A percentile compares a stretch with the other conserved stretches of the same genome.
Conservation (phyloP, 805 yeast species). For the Nematodospora valgi region DNA sequence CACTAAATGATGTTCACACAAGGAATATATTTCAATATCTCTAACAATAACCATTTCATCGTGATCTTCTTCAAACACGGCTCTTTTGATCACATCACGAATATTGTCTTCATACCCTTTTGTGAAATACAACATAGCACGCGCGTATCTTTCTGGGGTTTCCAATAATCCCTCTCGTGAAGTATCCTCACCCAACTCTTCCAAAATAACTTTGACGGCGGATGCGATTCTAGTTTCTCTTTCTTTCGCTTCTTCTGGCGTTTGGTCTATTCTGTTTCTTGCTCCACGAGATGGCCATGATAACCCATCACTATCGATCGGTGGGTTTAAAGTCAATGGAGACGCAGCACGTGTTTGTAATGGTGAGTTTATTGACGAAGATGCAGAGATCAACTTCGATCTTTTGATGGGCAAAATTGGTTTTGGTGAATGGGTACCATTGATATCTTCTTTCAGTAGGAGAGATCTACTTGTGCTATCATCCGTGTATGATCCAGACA, state of each 20-base stretch:
- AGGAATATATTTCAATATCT: slow-evolving; percentile 86
- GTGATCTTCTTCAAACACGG: slow-evolving; percentile 96
- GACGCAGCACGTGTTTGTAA: slow-evolving; percentile 74
- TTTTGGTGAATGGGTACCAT: slow-evolving; percentile 17
- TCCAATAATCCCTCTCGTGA: slow-evolving; percentile 84
- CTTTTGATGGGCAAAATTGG: slow-evolving; percentile 22
- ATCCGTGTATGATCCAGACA: slow-evolving; percentile 1
- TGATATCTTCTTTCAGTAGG: too few species aligned
- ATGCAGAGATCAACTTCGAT: slow-evolving; percentile 12
- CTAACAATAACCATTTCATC: slow-evolving; percentile 98
- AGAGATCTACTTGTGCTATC: slow-evolving; percentile 3
- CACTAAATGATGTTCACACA: slow-evolving; percentile 97
- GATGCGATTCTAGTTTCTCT: slow-evolving; percentile 76
- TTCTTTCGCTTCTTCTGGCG: slow-evolving; percentile 57
- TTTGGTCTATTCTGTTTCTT: slow-evolving; percentile 65
- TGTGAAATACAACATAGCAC: slow-evolving; percentile 94
- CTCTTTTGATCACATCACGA: slow-evolving; percentile 86
- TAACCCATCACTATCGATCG: slow-evolving; percentile 84
- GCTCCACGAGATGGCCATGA: slow-evolving; percentile 96
- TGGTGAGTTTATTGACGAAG: slow-evolving; percentile 42
- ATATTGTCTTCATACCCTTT: slow-evolving; percentile 96
- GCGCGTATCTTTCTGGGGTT: slow-evolving; percentile 94
- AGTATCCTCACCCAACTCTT: slow-evolving; percentile 89
- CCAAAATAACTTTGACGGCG: slow-evolving; percentile 74
- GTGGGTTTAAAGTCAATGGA: slow-evolving; percentile 79